Evolutionary conservation across 2,329 filamentous ascomycete genomes (phyloP), one percentile per base, ranked within the genome.

Genomic region (Hymenoscyphus albidus): DNA sequence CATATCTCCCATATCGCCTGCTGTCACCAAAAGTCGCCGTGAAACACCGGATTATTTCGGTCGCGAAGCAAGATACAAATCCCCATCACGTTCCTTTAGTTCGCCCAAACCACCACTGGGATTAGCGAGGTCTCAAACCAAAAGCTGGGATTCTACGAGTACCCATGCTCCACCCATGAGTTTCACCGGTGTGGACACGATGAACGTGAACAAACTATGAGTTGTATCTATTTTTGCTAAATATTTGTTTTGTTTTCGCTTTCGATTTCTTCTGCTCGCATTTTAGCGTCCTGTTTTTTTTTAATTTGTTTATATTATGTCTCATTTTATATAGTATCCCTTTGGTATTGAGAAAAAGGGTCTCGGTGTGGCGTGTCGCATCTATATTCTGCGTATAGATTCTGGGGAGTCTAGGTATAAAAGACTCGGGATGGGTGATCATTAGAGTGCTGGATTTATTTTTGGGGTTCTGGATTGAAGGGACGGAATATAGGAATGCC

Each of bases 51-150:
- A 77, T 58, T 77, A 77, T 62, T 79, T 79, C 66, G 78, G 76
- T 27, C 75, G 76, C 9, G 79, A 81, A 64, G 78, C 79, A 27
- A 76, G 77, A 65, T 84, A 82, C 69, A 74, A 76, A 55, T 79
- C 76, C 39, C 81, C 81, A 0, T 76, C 77, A 3, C 72, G 80
- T 69, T 82, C 80, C 60, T 83, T 82, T 70, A 82, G 80, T 0
- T 75, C 75, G 6, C 81, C 81, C 6, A 77, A 78, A 58, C 77
- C 80, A 12, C 80, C 79, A 14, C 58, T 63, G 48, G 69, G 62
- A 14, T 56, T 58, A 12, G 35, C 16, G n/a, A 59, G 65, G 18
- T 59, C 63, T 1, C 39, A 22, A 13, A 58, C n/a, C 13, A 16
- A 27, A 1, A 39, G 38, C 31, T 73, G 71, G 71, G 71, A 74